A percentile compares a stretch with the other conserved stretches of the same genome.
These are phyloP conservation scores for Houttuynia cordata DNA, from an alignment of 164 flowering plant genomes.

Conservation along the genomic window DNA sequence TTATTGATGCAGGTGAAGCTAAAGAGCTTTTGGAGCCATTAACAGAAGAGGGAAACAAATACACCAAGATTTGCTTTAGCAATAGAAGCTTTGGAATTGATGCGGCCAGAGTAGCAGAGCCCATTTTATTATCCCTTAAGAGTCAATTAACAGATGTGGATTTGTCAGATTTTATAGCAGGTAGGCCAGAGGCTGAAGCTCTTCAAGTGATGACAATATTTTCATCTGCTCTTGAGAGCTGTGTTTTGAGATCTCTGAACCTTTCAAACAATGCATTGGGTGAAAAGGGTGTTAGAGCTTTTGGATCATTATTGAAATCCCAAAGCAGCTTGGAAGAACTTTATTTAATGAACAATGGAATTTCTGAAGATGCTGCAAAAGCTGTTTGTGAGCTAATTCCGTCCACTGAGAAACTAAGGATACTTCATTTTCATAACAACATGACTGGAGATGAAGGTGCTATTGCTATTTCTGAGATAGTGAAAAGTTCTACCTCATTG, in stretches of 20 bases:
- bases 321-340: conserved; percentile 77
- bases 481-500: conserved; percentile 48
- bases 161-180: conserved; percentile 83
- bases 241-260: conserved; percentile 46
- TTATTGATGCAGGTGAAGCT: conserved; percentile 81
- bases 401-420: conserved; percentile 65
- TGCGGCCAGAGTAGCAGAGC: conserved; percentile 72
- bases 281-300: conserved; percentile 92
- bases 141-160: conserved; percentile 73
- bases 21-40: conserved; percentile 55
- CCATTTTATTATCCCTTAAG: conserved; percentile 55
- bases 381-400: conserved; percentile 79
- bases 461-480: conserved; percentile 57
- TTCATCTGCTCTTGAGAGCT: conserved; percentile 61
- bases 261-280: conserved; percentile 90
- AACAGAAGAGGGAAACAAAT: conserved; percentile 44
- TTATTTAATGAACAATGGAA: conserved; percentile 85
- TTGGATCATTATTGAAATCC: conserved; percentile 61
- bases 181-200: conserved; percentile 81
- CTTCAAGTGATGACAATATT: conserved; percentile 78
- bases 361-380: conserved; percentile 86
- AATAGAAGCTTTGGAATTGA: conserved; percentile 76
- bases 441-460: conserved; percentile 99
- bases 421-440: conserved; percentile 83
- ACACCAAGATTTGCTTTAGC: conserved; percentile 78